Base-by-base conservation (phyloP, 768 basidiomycete genomes). In the Panaeolus cyanescens region DNA sequence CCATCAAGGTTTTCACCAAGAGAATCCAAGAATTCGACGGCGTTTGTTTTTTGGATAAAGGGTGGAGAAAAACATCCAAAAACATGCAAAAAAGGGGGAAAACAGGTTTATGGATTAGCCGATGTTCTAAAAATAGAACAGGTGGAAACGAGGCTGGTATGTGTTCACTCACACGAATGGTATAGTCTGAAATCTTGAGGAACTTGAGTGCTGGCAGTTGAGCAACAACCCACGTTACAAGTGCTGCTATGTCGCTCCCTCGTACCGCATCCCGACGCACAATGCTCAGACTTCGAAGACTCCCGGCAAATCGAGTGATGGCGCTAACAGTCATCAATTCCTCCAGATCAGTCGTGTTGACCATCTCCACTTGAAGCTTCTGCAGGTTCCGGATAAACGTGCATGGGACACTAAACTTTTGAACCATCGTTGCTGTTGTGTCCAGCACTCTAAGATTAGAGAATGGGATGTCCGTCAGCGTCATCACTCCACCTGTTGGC, bases 161-260 rank as follows among this genome's bases (percentile, higher is more conserved):
- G 45, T 50, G 22, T 42, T 42, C n/a, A 59, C 66, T 59, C 56
- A 70, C 69, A 37, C 45, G 64, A 9, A 59, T 61, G 3, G 66
- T 65, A 36, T 63, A 61, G 40, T 71, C 70, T 59, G 70, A 45
- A 25, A 71, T 62, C 55, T 62, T 59, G 10, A 71, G 59, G 40
- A 68, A 70, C 32, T 67, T 68, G 32, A 71, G 31, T 20, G 66
- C 63, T 17, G 70, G 70, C 22, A 67, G 37, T 30, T 71, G 64
- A 1, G 62, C 59, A 10, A 66, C 65, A 19, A 67, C 63, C 36
- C 65, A 67, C 30, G 67, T 59, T 22, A 63, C 59, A 15, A 70
- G 37, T 22, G 68, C 62, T 0, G 64, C 62, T n/a, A 67, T 62
- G 30, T 70, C 69, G 57, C 68, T 39, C 7, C 66, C 67, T 13